Base-by-base conservation (phyloP, 2,329 filamentous ascomycete species). In the Knufia petricola region DNA sequence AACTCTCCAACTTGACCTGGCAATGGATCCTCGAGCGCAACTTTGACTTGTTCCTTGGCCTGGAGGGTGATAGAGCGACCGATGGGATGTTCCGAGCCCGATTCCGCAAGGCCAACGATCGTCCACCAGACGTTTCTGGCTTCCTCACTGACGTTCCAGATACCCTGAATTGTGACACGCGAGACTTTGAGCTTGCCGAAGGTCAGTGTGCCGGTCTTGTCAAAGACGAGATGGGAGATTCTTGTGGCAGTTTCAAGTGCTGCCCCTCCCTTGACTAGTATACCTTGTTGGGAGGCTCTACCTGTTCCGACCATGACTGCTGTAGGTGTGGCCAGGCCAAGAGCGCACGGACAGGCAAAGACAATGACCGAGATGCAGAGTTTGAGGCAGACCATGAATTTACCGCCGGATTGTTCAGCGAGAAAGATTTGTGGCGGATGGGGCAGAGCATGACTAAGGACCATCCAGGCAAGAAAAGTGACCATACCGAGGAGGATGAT, bases 271-370 rank as follows among this genome's bases (percentile, higher is more conserved):
- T 98, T 98, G 64, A 96, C 88, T n/a, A 98, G 73, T 58, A 98
- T 98, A 20, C 92, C 92, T 58, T 95, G 84, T 66, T 95, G 86
- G 2, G 92, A 92, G 44, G 92, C 92, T 26, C 95, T 82, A 51
- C 92, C 92, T n/a, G 92, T 96, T 37, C 92, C 92, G 24, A 98
- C 92, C 92, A 98, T 96, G 63, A 98, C 89, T 2, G 92, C 92
- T 0, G 92, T 98, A 2, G 92, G 92, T 1, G 92, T 96, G 20
- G 88, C 89, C 15, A 98, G 76, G 49, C 92, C 92, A n/a, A 98
- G 79, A 1, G 92, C 92, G 63, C 92, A 98, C 15, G 92, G 92
- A 62, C 92, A 98, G 3, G 92, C 92, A 65, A 98, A 95, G 17
- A 96, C 92, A 61, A 98, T 94, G 57, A 98, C 92, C 0, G 92